Base-by-base conservation (phyloP, 2,329 filamentous ascomycete genomes). In the Colletotrichum tamarilloi region DNA sequence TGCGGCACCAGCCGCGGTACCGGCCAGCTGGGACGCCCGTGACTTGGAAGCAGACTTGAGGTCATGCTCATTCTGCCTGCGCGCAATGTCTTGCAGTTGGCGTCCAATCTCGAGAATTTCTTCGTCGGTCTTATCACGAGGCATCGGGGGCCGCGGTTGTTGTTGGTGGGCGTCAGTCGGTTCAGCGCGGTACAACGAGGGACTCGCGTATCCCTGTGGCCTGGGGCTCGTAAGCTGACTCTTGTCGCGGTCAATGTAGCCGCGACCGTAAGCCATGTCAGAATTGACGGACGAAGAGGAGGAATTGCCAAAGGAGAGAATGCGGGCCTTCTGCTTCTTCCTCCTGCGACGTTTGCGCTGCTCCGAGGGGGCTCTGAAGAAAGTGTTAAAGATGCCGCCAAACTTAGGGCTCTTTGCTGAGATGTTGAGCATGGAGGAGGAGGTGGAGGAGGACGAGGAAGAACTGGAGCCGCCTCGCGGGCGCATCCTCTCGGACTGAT, bases 241-340 rank as follows among this genome's bases (percentile, higher is more conserved):
- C 74, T 79, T 79, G 32, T 76, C 74, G 46, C 82, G 81, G 74
- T 86, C 86, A 59, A 89, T 84, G 75, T 88, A 92, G 19, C 90
- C 91, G 67, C 84, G 86, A 11, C 92, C 92, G 78, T 93, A 94
- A 11, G 92, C 92, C 73, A 94, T 82, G 78, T 94, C 92, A 24
- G 88, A 90, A 80, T 93, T 91, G 67, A 93, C 85, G 1, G 91
- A 92, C 0, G 91, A 93, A 2, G 90, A 92, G 1, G 91, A 93
- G 2, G 89, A 92, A 77, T 91, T 92, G 38, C 84, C 85, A 76
- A 91, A 87, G 69, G 86, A 88, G 55, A 92, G 85, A 66, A 92
- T 87, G 71, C 90, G 87, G 52, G 85, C 85, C 75, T 84, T 85
- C 75, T 85, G 86, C 68, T 85, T 86, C 76, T 85, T 83, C 32